Conservation (phyloP, 2,329 filamentous ascomycete genomes). For the Fonsecaea nubica region DNA sequence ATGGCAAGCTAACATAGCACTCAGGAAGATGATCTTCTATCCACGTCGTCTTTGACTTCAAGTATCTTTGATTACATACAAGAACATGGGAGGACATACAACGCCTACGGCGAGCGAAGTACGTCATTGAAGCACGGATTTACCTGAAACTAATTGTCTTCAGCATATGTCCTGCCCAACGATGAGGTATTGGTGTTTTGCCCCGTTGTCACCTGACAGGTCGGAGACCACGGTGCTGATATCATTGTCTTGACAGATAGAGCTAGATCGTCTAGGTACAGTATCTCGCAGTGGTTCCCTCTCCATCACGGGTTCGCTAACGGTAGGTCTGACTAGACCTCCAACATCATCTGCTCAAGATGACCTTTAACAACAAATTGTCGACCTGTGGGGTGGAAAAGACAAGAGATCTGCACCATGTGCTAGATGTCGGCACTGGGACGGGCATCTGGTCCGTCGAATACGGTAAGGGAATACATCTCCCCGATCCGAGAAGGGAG, state of each 20-base stretch:
- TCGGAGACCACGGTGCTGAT: conserved; percentile 8
- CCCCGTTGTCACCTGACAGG: neutral
- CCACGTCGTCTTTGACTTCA: conserved; percentile 28
- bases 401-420: conserved; percentile 38
- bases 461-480: conserved; percentile 24
- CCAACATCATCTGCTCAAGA: conserved; percentile 46
- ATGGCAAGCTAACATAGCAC: neutral
- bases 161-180: conserved; percentile 36
- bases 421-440: conserved; percentile 48
- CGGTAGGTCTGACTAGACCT: conserved; percentile 38
- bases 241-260: conserved; percentile 9
- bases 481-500: neutral
- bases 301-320: neutral
- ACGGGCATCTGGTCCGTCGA: conserved; percentile 50
- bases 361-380: conserved; percentile 45
- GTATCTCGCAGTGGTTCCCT: neutral
- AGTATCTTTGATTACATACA: conserved; percentile 29
- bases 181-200: conserved; percentile 37
- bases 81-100: conserved; percentile 30
- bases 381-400: conserved; percentile 33
- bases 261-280: conserved; percentile 29
- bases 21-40: conserved; percentile 25
- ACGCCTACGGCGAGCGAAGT: conserved; percentile 43
- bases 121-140: conserved; percentile 38
- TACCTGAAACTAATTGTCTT: conserved; percentile 11